Base-by-base conservation (phyloP, 129 eudicot genomes). In the Escallonia rubra region DNA sequence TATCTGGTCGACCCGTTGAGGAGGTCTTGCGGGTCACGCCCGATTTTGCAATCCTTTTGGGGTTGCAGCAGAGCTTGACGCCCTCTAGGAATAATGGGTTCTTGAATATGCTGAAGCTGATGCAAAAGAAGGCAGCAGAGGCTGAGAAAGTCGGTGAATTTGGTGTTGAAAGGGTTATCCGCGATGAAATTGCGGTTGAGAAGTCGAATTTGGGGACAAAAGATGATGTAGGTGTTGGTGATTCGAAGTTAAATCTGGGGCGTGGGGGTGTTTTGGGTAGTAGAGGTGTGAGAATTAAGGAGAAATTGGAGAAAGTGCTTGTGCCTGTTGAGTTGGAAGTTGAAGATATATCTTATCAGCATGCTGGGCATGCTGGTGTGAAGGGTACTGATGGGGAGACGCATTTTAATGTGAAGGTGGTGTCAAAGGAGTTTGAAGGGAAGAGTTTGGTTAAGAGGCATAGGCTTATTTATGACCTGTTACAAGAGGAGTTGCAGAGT, bases 301-400 rank as follows among this genome's bases (percentile, higher is more conserved):
- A 82, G 86, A 68, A 45, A 10, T 61, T 93, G 49, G 76, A 74
- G 64, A 78, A 70, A 55, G 98, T 84, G 71, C 82, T 93, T 11
- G 75, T 64, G 44, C 96, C 96, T 14, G 54, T 80, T 41, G 90
- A 82, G 48, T 67, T 89, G 78, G 78, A 73, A n/a, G 74, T 93
- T 42, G 88, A 89, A 73, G 98, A 93, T 81, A 82, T 86, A 59
- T 93, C 98, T 3, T 86, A 93, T 74, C 95, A 93, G 81, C 98
- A 93, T 78, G 98, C 98, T 51, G 98, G 98, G 11, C 98, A 93
- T 82, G 92, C 89, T 5, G 96, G 98, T 34, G 82, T 81, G n/a
- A 80, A 68, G 65, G 95, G 95, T 39, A 84, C 90, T 53, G 65
- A 82, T 67, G 96, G 92, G 11, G 96, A 87, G 74, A 93, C 98